A percentile compares a stretch with the other conserved stretches of the same genome.
phyloP scores from a whole-genome alignment of 192 early-diverging fungal genomes.

The Phycomyces blakesleeanus region DNA sequence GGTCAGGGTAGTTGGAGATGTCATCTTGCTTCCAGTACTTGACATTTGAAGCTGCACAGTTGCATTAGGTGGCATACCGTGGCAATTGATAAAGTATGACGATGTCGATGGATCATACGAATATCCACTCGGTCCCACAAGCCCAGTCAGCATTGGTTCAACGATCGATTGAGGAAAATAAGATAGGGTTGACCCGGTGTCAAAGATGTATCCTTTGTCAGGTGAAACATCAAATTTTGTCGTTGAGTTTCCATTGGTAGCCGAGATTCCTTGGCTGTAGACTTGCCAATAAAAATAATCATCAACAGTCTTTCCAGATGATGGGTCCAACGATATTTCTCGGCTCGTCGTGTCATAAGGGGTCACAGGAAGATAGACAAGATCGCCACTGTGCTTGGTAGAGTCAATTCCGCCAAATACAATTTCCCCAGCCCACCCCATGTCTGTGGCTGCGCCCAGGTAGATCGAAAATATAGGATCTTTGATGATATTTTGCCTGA shows the following conservation, averaged over 20 bases:
- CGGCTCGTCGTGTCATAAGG: background rate
- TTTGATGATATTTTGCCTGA: conserved; percentile 3
- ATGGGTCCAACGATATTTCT: background rate
- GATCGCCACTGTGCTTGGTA: conserved; percentile 34
- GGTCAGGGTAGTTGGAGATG: background rate
- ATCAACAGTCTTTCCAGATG: background rate
- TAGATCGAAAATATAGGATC: conserved; percentile 7
- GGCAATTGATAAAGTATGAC: conserved; percentile 13
- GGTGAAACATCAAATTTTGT: background rate
- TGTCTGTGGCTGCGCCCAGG: background rate
- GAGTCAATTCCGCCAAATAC: conserved; percentile 45
- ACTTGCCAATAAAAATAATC: conserved; percentile 17
- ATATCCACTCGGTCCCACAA: conserved; percentile 6
- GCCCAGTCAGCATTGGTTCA: background rate
- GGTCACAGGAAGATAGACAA: conserved; percentile 35
- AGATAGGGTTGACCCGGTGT: conserved; percentile 13
- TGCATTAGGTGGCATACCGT: background rate
- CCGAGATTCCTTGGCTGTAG: conserved; percentile 14
- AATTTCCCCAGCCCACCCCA: conserved; percentile 34
- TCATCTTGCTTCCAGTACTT: background rate
- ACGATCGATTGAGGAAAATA: conserved; percentile 7
- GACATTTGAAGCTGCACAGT: conserved; percentile 12
- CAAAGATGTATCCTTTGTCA: conserved; percentile 6
- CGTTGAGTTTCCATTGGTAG: background rate
- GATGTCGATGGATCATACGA: conserved; percentile 1